Evolutionary conservation across 2,329 filamentous ascomycete genomes (phyloP), one percentile per base, ranked within the genome.

Genomic region (Diaporthe caulivora): DNA sequence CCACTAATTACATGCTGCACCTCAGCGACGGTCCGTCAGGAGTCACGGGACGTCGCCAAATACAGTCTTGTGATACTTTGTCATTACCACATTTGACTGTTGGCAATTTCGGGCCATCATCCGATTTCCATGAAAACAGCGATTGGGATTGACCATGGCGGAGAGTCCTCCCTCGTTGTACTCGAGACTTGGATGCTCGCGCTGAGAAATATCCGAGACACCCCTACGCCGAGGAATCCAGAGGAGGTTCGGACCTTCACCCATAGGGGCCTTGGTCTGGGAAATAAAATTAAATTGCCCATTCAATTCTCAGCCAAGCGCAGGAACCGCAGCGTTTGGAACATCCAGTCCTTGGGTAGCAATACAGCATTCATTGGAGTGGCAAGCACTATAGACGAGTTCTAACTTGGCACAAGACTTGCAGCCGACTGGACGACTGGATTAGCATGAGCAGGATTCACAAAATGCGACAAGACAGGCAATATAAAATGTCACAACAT

Each of bases 261-360:
- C 62, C 62, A 65, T 65, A 65, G 29, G 18, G 18, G 9, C 44
- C 44, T 51, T 65, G 29, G 37, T 11, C n/a, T 37, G 21, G 11
- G 29, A 65, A 26, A 24, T 37, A 37, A 24, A 65, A 18, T 24
- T 51, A 65, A 24, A 65, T 65, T 65, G 62, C 62, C 62, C 44
- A 65, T 31, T 37, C 29, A 15, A 15, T 21, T 18, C 18, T 49
- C 29, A 26, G 44, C 15, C 21, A 49, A 18, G 15, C 3, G 15
- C 2, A 37, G 21, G 44, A 8, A 37, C 44, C 21, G 21, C 11
- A 37, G 26, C 10, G 7, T 17, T 5, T 65, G 10, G 62, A 37
- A 26, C 44, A 51, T 51, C 44, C 29, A 26, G 44, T 37, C 4
- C 29, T 37, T 49, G 44, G 44, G 29, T 65, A 18, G 29, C 31